Conservation (phyloP, 768 basidiomycete genomes). For the Thelephora ganbajun region DNA sequence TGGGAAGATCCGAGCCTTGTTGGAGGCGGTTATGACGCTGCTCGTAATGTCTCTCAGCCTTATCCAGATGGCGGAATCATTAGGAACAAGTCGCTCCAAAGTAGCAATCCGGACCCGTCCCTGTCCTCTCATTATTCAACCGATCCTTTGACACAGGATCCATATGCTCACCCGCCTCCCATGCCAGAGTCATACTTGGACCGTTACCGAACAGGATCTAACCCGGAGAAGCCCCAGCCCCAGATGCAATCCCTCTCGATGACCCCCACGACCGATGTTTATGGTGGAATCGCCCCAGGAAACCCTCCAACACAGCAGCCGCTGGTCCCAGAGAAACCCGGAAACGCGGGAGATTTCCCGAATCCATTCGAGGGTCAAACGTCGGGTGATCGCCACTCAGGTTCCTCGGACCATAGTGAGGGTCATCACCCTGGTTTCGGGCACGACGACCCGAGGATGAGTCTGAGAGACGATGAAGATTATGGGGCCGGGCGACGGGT, state of each 20-base stretch:
- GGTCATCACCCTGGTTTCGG: conserved; percentile 5
- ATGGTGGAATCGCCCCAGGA: conserved; percentile 4
- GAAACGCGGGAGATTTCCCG: conserved; percentile 4
- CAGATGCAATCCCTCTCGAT: neutral
- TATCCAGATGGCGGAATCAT: no score
- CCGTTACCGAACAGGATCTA: neutral
- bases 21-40: neutral
- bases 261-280: neutral
- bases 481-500: conserved; percentile 18
- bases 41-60: neutral
- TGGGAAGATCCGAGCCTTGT: conserved; percentile 4
- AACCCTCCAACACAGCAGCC: conserved; percentile 4
- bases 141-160: neutral
- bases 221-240: neutral
- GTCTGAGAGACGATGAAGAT: conserved; percentile 20
- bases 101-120: neutral
- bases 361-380: conserved; percentile 3
- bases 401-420: conserved; percentile 1
- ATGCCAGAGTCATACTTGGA: neutral
- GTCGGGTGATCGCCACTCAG: neutral
- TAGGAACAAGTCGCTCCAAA: neutral
- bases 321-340: neutral
- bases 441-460: conserved; percentile 13
- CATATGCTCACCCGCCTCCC: neutral
- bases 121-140: neutral